Evolutionary conservation across 768 basidiomycete genomes (phyloP).

Genomic region (Strobilomyces dryophilus): DNA sequence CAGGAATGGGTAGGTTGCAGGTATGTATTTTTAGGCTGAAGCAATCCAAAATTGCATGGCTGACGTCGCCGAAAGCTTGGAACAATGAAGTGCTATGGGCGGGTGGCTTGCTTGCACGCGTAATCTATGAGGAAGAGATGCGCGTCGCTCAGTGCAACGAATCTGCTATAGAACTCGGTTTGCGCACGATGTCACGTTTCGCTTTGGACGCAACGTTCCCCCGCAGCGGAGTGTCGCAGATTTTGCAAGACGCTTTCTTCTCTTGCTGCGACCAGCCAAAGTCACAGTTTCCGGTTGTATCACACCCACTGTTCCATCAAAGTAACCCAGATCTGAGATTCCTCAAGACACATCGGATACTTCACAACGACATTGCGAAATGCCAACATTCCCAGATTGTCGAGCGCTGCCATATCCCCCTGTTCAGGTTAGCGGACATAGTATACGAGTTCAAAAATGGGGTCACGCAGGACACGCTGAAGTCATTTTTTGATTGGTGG

Average conservation of each 20-base stretch:
- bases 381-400: constrained; percentile 6
- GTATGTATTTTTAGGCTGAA: constrained; percentile 36
- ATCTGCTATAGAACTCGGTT: constrained; percentile 28
- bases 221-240: constrained; percentile 28
- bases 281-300: constrained; percentile 14
- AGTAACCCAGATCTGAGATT: constrained; percentile 1
- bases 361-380: constrained; percentile 1
- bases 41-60: not conserved
- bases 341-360: constrained; percentile 1
- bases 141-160: not conserved
- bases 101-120: constrained; percentile 76
- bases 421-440: constrained; percentile 3
- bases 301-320: constrained; percentile 4
- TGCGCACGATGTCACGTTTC: constrained; percentile 84
- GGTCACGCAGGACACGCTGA: constrained; percentile 7
- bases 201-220: constrained; percentile 39
- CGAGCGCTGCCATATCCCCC: constrained; percentile 4
- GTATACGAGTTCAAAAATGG: constrained; percentile 9
- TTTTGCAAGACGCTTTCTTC: constrained; percentile 15
- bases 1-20: constrained; percentile 81
- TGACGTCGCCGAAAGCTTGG: constrained; percentile 52
- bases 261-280: not conserved
- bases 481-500: constrained; percentile 12
- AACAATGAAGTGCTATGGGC: constrained; percentile 83
- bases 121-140: constrained; percentile 83